These are phyloP conservation scores for Eucalyptus urophylla DNA, from an alignment of 345 rosid genomes.

Conservation along the genomic window DNA sequence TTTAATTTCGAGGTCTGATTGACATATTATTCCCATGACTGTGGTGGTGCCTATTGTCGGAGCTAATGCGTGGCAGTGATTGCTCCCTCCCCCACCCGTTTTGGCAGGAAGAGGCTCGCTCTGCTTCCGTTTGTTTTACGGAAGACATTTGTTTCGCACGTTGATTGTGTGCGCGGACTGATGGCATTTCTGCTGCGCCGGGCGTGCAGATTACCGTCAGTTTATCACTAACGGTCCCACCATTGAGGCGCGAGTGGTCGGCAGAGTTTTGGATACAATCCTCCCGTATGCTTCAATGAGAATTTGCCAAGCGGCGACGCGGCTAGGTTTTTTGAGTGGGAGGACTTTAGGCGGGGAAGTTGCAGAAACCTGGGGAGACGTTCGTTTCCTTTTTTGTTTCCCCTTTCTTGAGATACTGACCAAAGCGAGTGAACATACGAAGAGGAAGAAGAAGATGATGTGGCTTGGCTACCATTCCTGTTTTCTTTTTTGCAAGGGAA, in stretches of 20 bases:
- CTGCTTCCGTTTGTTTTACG: neutral
- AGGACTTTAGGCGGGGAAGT: neutral
- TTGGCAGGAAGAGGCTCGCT: neutral
- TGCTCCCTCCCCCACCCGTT: neutral
- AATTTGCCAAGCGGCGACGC: neutral
- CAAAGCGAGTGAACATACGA: neutral
- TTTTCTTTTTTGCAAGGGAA: neutral
- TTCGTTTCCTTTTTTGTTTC: neutral
- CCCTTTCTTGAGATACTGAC: neutral
- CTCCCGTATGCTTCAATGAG: constrained; percentile 3
- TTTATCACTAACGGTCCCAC: neutral
- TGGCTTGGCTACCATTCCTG: neutral
- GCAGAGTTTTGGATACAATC: neutral
- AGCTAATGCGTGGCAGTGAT: neutral
- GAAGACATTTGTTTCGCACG: neutral
- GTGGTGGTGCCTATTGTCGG: neutral
- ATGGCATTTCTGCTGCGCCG: neutral
- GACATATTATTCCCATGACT: neutral
- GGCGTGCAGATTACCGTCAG: neutral
- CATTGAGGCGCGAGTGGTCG: neutral
- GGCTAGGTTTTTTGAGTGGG: neutral
- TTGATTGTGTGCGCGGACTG: neutral
- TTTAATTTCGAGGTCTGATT: neutral
- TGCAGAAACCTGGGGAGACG: neutral
- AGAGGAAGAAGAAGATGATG: neutral